Base-by-base conservation (phyloP, 805 yeast genomes). In the Hanseniaspora meyeri region DNA sequence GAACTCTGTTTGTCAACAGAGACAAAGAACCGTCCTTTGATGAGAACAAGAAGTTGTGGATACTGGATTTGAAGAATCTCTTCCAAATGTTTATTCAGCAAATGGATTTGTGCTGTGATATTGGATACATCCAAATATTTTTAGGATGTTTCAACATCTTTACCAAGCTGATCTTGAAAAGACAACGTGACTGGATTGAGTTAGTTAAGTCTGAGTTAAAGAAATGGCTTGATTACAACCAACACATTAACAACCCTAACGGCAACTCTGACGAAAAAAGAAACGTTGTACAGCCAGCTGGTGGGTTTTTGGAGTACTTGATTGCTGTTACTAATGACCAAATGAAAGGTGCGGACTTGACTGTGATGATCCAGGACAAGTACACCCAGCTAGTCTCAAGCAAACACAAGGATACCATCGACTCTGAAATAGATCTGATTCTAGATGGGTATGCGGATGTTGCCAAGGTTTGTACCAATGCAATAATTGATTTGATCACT, bases 31-130 rank as follows among this genome's bases (percentile, higher is more conserved):
- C 97, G 8, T 87, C 82, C 57, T 65, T 71, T 4, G 88, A 83
- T 65, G 75, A 80, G 5, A 87, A 87, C 57, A 78, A 80, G 14
- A 72, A 78, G 16, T 74, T 74, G 51, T 87, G 83, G 29, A 70
- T 88, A 56, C 87, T 87, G 56, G 93, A 88, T 56, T 85, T 88
- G 54, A 83, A 81, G 59, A 82, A 85, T 4, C 82, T 89, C 32
- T 82, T 86, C 66, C 80, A 85, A 59, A 84, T 88, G 83, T 79
- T 88, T 58, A 82, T 83, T n/a, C 95, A 88, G 65, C 95, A 89
- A 67, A 83, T 87, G 16, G 95, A 85, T 59, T 90, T 85, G 7
- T 93, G 95, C 0, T 86, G 89, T 0, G 90, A 84, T 36, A 81
- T 91, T 3, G 87, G 87, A 3, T 89, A 86, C 67, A 87, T 89